A percentile compares a stretch with the other conserved stretches of the same genome.
Conservation (phyloP, 139 green algal species). For the Tetraselmis striata region DNA sequence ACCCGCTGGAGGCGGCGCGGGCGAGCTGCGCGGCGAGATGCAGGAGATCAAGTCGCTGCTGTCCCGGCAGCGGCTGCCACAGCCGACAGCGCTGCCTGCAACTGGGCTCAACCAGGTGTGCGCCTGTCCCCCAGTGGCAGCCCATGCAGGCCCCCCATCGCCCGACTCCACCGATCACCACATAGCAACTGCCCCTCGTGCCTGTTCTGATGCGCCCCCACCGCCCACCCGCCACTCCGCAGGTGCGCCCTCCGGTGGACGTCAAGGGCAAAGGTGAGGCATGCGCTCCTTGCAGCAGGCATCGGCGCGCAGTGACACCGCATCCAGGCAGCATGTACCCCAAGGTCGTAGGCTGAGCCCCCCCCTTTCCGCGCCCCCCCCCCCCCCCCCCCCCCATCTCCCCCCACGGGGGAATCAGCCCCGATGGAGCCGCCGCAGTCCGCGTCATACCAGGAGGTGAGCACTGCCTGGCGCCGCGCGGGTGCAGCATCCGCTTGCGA, state of each 20-base stretch:
- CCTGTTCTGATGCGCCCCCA: not conserved
- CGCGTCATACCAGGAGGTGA: not conserved
- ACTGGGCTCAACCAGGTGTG: too few species aligned
- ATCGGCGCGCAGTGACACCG: too few species aligned
- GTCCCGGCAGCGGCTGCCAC: not conserved
- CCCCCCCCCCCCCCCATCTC: not conserved
- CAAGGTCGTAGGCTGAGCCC: too few species aligned
- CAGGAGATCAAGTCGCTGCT: not conserved
- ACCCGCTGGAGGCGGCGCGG: too few species aligned
- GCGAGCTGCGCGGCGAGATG: not conserved
- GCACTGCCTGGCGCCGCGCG: too few species aligned
- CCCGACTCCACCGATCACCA: too few species aligned
- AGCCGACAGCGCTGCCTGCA: too few species aligned
- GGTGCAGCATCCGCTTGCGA: too few species aligned
- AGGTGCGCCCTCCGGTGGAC: not conserved
- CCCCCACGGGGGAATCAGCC: not conserved
- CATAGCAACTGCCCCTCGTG: too few species aligned
- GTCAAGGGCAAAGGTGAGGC: not conserved
- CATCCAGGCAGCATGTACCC: too few species aligned
- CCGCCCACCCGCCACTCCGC: not conserved
- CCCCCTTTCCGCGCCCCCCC: not conserved
- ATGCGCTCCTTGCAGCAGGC: too few species aligned
- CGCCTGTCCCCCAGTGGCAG: not conserved
- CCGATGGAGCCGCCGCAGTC: not conserved
- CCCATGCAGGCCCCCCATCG: not conserved